These are phyloP conservation scores for Gossypium thurberi DNA, from an alignment of 345 rosid genomes.

Conservation along the genomic window DNA sequence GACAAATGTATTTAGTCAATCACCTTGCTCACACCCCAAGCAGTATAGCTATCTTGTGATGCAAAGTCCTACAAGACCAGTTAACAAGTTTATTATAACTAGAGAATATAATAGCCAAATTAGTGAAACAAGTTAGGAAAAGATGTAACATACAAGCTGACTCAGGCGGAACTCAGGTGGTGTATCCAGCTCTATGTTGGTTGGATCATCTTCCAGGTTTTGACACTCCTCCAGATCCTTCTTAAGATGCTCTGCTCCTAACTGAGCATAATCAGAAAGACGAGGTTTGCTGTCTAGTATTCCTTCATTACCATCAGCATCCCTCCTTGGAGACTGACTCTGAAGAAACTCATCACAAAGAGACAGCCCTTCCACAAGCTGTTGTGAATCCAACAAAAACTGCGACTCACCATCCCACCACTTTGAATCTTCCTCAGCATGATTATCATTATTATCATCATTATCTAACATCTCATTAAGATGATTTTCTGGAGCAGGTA, in stretches of 20 bases:
- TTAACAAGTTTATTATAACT: background rate
- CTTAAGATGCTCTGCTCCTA: slow-evolving; percentile 74
- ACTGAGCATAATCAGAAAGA: slow-evolving; percentile 62
- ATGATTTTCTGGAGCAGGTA: slow-evolving; percentile 19
- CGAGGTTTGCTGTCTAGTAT: slow-evolving; percentile 32
- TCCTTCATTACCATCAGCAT: slow-evolving; percentile 34
- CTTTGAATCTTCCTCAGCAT: slow-evolving; percentile 47
- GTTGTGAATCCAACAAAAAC: slow-evolving; percentile 69
- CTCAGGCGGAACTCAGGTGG: slow-evolving; percentile 92
- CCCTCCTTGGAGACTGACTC: slow-evolving; percentile 66
- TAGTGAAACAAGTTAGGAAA: background rate
- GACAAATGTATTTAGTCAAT: slow-evolving; percentile 7
- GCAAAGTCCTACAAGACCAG: slow-evolving; percentile 57
- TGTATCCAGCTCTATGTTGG: slow-evolving; percentile 79
- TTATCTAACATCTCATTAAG: slow-evolving; percentile 24
- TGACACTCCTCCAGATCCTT: slow-evolving; percentile 90
- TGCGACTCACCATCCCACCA: slow-evolving; percentile 89
- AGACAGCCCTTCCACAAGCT: slow-evolving; percentile 85
- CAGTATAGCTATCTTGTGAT: slow-evolving; percentile 82
- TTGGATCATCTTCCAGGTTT: slow-evolving; percentile 56
- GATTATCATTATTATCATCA: slow-evolving; percentile 21
- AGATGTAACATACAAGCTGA: slow-evolving; percentile 59
- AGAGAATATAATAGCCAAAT: background rate
- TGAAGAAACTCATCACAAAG: slow-evolving; percentile 76
- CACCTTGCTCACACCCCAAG: slow-evolving; percentile 71